Conservation (phyloP, 352 stramenopile species). For the Phytopythium cucurbitacearum region DNA sequence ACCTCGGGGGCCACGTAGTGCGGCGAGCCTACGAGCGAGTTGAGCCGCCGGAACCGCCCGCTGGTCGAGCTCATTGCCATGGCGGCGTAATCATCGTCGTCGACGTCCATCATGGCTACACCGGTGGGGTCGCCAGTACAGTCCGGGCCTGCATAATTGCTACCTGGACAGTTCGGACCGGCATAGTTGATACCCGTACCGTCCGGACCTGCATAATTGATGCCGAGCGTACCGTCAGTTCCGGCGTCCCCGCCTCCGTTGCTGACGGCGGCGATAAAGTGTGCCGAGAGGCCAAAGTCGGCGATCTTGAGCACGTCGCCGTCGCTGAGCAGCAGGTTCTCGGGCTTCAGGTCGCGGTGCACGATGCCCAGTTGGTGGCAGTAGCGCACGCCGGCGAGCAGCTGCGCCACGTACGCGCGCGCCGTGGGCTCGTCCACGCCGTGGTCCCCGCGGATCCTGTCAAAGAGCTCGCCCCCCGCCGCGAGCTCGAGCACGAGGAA, state of each 20-base stretch:
- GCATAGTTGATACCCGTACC: no score
- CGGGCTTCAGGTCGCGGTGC: slow-evolving; percentile 95
- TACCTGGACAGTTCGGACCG: no score
- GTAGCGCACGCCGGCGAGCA: slow-evolving; percentile 86
- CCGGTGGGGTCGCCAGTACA: not conserved
- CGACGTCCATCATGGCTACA: slow-evolving; percentile 19
- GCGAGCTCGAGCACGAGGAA: slow-evolving; percentile 93
- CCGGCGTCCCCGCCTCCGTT: slow-evolving; percentile 17
- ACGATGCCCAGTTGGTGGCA: slow-evolving; percentile 92
- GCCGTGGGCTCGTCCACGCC: slow-evolving; percentile 81
- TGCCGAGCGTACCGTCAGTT: no score
- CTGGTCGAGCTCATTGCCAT: slow-evolving; percentile 22
- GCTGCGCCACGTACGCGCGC: slow-evolving; percentile 84
- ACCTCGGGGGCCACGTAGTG: slow-evolving; percentile 97
- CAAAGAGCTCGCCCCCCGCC: slow-evolving; percentile 90
- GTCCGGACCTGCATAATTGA: no score
- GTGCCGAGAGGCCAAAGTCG: slow-evolving; percentile 92
- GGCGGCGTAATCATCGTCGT: slow-evolving; percentile 30
- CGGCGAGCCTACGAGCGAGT: slow-evolving; percentile 94
- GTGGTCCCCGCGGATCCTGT: slow-evolving; percentile 87
- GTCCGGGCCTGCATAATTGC: no score
- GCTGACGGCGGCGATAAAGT: slow-evolving; percentile 85
- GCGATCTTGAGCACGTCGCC: slow-evolving; percentile 92
- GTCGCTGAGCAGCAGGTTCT: slow-evolving; percentile 94
- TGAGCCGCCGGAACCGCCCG: slow-evolving; percentile 84